Percentiles rank a stretch among this genome's conserved stretches.
phyloP scores from a whole-genome alignment of 169 alveolate species.

The Cryptosporidium canis region DNA sequence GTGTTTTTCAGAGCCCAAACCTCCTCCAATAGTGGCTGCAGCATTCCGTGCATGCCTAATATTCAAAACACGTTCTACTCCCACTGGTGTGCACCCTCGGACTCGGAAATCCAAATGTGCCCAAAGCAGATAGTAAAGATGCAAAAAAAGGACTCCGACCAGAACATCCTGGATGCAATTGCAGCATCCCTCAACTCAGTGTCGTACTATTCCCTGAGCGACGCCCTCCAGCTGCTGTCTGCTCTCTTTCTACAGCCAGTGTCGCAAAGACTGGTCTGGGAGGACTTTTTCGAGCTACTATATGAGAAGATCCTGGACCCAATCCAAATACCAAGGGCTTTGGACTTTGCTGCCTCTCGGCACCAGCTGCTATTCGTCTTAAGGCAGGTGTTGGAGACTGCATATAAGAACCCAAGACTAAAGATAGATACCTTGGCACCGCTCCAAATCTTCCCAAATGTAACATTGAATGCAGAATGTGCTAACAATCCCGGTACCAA shows the following conservation, averaged over 20 bases:
- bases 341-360: slow-evolving; percentile 57
- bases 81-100: slow-evolving; percentile 44
- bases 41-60: slow-evolving; percentile 23
- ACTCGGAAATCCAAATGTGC: slow-evolving; percentile 29
- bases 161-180: slow-evolving; percentile 51
- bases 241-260: slow-evolving; percentile 39
- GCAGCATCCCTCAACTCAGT: slow-evolving; percentile 29
- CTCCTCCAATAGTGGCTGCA: slow-evolving; percentile 62
- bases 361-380: slow-evolving; percentile 43
- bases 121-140: slow-evolving; percentile 52
- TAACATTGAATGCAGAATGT: slow-evolving; percentile 60
- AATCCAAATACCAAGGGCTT: slow-evolving; percentile 23
- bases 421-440: slow-evolving; percentile 53
- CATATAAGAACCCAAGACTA: slow-evolving; percentile 15
- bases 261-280: slow-evolving; percentile 50
- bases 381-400: slow-evolving; percentile 1
- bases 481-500: slow-evolving; percentile 60
- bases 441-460: slow-evolving; percentile 16
- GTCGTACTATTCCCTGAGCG: slow-evolving; percentile 48
- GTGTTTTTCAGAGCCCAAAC: slow-evolving; percentile 67
- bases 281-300: slow-evolving; percentile 39
- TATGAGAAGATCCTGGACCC: slow-evolving; percentile 31
- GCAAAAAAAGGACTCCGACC: slow-evolving; percentile 16
- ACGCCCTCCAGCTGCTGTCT: slow-evolving; percentile 32
- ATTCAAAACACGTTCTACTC: slow-evolving; percentile 15